These are phyloP conservation scores for Fraxinus pennsylvanica DNA, from an alignment of 257 asterid species.

Conservation along the genomic window DNA sequence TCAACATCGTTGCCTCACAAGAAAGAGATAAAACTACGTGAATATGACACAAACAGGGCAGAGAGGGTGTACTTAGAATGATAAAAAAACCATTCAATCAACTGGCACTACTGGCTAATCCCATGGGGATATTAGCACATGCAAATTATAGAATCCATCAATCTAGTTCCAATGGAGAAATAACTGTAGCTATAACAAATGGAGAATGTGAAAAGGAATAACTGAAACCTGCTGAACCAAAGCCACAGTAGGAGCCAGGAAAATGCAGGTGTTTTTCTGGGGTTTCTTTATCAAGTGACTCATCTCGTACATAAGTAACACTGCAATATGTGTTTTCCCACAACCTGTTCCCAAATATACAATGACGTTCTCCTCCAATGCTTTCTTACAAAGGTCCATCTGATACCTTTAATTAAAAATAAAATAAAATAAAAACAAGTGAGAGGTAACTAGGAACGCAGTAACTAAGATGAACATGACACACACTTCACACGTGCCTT, in stretches of 20 bases:
- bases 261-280: slow-evolving; percentile 75
- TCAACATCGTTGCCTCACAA: background rate
- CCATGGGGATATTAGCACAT: background rate
- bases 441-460: background rate
- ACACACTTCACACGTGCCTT: background rate
- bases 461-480: background rate
- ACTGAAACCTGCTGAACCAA: slow-evolving; percentile 84
- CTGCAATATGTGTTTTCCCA: slow-evolving; percentile 95
- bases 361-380: slow-evolving; percentile 75
- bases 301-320: slow-evolving; percentile 90
- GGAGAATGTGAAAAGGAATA: slow-evolving; percentile 17
- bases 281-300: slow-evolving; percentile 82
- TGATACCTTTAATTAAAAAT: slow-evolving; percentile 64
- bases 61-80: background rate
- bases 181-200: background rate
- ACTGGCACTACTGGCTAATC: background rate
- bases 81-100: background rate
- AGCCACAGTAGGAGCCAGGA: slow-evolving; percentile 96
- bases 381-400: slow-evolving; percentile 83
- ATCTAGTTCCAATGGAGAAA: background rate
- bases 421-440: slow-evolving; percentile 15
- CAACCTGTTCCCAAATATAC: slow-evolving; percentile 92
- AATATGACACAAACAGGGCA: background rate
- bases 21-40: background rate
- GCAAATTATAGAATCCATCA: background rate